Percentiles rank a stretch among this genome's conserved stretches.
Evolutionary conservation across 495 filamentous ascomycete genomes (phyloP).

Genomic region (Aspergillus leporis): DNA sequence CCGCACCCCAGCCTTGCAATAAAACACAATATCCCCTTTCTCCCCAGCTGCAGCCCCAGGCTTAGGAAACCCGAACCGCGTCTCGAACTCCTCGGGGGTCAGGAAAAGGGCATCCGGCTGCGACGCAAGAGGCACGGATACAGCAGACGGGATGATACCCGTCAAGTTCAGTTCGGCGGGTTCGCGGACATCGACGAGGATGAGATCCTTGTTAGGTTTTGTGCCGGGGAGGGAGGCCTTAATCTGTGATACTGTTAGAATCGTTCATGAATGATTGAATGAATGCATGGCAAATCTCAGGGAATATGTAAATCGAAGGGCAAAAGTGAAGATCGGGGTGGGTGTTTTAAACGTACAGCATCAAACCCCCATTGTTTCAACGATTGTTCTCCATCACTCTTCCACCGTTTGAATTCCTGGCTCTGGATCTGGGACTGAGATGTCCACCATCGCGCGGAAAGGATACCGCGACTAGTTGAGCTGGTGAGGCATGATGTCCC

Average conservation of each 20-base stretch:
- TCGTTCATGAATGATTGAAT: no score
- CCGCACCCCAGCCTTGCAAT: slow-evolving; percentile 89
- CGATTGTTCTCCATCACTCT: slow-evolving; percentile 20
- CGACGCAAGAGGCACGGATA: slow-evolving; percentile 76
- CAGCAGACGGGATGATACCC: slow-evolving; percentile 75
- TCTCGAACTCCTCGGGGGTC: slow-evolving; percentile 68
- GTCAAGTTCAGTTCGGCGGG: slow-evolving; percentile 67
- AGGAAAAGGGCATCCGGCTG: slow-evolving; percentile 79
- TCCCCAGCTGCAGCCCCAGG: slow-evolving; percentile 24
- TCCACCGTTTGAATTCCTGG: slow-evolving; percentile 21
- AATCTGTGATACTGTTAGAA: slow-evolving; percentile 28
- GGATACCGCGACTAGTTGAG: slow-evolving; percentile 19
- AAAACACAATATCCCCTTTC: slow-evolving; percentile 66
- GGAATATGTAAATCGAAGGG: no score
- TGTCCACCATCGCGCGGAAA: not conserved
- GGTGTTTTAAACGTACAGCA: slow-evolving; percentile 34
- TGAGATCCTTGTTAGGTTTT: slow-evolving; percentile 28
- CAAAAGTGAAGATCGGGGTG: not conserved
- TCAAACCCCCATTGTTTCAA: slow-evolving; percentile 44
- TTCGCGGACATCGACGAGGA: slow-evolving; percentile 77
- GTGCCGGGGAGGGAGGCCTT: slow-evolving; percentile 35
- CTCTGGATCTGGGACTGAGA: not conserved
- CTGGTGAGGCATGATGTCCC: slow-evolving; percentile 20
- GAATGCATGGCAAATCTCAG: no score
- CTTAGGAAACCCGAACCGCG: slow-evolving; percentile 48